Conservation (phyloP, 179 eudicot genomes). For the Beta macrorhiza region DNA sequence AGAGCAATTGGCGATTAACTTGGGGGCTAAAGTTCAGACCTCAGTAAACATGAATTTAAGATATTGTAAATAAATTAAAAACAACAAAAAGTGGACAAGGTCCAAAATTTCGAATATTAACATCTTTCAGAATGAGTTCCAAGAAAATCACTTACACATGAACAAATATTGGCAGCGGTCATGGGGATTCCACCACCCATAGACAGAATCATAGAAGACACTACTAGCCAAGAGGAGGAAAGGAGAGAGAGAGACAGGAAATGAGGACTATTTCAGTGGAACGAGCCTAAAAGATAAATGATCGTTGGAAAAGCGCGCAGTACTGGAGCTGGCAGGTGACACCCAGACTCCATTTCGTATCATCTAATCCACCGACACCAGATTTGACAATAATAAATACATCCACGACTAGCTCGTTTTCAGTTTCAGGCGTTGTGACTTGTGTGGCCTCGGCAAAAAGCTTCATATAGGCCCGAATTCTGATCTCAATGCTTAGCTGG, state of each 20-base stretch:
- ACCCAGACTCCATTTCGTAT: neutral
- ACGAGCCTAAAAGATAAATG: neutral
- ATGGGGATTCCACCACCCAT: neutral
- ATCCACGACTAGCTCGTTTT: neutral
- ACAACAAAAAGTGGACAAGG: too few relatives aligned
- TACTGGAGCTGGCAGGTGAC: neutral
- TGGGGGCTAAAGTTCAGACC: too few relatives aligned
- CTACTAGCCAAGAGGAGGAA: neutral
- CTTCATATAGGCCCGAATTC: neutral
- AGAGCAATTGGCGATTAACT: too few relatives aligned
- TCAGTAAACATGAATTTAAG: too few relatives aligned
- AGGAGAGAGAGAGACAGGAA: neutral
- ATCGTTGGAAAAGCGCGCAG: neutral
- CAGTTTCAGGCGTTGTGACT: constrained; percentile 3
- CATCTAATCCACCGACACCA: constrained; percentile 7
- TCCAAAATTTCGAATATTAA: constrained; percentile 6
- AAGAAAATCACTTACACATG: neutral
- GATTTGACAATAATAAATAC: constrained; percentile 5
- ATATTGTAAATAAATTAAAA: too few relatives aligned
- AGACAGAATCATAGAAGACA: neutral
- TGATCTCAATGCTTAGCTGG: constrained; percentile 10
- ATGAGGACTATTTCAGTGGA: constrained; percentile 1
- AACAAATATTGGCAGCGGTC: neutral
- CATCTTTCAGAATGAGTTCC: constrained; percentile 2
- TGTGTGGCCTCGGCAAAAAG: neutral